These are phyloP conservation scores for Zymoseptoria brevis DNA, from an alignment of 2,329 filamentous ascomycete genomes.

Conservation along the genomic window DNA sequence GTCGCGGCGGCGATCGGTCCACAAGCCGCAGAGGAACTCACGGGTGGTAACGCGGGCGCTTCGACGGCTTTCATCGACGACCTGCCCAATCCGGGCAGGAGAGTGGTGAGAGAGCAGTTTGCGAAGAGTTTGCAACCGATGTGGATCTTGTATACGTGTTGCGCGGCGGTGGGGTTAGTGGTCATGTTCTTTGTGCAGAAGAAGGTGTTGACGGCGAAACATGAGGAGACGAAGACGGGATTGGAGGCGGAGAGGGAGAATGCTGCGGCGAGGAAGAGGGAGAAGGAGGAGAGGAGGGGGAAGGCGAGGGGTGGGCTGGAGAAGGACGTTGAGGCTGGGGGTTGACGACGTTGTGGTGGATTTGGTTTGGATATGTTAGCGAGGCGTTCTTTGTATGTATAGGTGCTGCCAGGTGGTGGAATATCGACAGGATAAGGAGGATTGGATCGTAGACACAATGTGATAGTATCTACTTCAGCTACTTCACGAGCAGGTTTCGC, in stretches of 20 bases:
- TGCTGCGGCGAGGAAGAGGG: conserved; percentile 29
- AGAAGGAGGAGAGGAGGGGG: conserved; percentile 19
- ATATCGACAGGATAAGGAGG: neutral
- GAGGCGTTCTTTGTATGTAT: neutral
- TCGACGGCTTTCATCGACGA: conserved; percentile 51
- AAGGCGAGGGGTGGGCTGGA: neutral
- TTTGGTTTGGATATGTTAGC: neutral
- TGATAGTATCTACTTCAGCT: too few species aligned
- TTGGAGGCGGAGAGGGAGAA: conserved; percentile 37
- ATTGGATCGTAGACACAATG: too few species aligned
- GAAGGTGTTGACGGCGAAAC: conserved; percentile 36
- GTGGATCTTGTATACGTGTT: conserved; percentile 43
- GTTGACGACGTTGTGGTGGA: neutral
- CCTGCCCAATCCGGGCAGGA: conserved; percentile 42
- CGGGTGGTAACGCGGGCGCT: conserved; percentile 53
- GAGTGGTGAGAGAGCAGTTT: conserved; percentile 36
- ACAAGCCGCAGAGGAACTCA: conserved; percentile 44
- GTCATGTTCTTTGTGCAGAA: conserved; percentile 35
- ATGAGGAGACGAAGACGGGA: conserved; percentile 44
- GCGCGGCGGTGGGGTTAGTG: conserved; percentile 34
- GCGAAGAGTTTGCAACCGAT: conserved; percentile 38
- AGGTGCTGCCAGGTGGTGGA: neutral
- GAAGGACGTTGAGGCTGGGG: conserved; percentile 1
- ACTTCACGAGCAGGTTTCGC: too few species aligned
- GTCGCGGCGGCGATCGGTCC: conserved; percentile 46